Percentiles rank a stretch among this genome's conserved stretches.
Evolutionary conservation across 441 rosid genomes (phyloP).

Genomic region (Aleurites moluccanus): DNA sequence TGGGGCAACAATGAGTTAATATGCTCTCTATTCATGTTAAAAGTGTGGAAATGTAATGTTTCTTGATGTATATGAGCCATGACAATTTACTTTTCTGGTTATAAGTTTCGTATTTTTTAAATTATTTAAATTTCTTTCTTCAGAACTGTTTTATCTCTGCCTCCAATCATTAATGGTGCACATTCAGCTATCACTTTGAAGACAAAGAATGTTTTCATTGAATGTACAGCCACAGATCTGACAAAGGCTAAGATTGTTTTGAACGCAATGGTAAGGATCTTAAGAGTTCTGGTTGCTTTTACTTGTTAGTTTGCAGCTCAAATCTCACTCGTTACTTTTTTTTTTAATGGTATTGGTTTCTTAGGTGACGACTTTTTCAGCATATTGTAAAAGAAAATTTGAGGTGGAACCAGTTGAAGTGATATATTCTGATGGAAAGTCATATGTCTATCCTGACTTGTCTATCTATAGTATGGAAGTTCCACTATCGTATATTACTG

Average conservation of each 20-base stretch:
- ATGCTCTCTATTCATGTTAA: neutral
- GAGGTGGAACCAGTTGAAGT: constrained; percentile 96
- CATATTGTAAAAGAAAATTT: constrained; percentile 67
- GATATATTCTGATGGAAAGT: constrained; percentile 56
- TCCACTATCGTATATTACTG: constrained; percentile 72
- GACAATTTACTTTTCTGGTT: neutral
- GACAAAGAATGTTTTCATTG: constrained; percentile 93
- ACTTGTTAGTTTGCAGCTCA: constrained; percentile 18
- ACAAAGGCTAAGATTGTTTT: constrained; percentile 92
- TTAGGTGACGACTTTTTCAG: constrained; percentile 75
- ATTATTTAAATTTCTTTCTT: constrained; percentile 23
- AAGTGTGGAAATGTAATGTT: neutral
- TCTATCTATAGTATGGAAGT: constrained; percentile 69
- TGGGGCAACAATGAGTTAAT: neutral
- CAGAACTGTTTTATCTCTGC: constrained; percentile 88
- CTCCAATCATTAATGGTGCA: constrained; percentile 94
- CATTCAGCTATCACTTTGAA: constrained; percentile 90
- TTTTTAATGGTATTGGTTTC: constrained; percentile 24
- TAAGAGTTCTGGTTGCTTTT: constrained; percentile 18
- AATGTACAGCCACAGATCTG: constrained; percentile 95
- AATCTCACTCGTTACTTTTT: neutral
- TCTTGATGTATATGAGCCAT: neutral
- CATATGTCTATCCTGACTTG: constrained; percentile 71
- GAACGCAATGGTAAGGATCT: constrained; percentile 72
- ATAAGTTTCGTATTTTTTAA: neutral